Evolutionary conservation across 2,329 filamentous ascomycete genomes (phyloP).

Genomic region (Bipolaris sorokiniana): DNA sequence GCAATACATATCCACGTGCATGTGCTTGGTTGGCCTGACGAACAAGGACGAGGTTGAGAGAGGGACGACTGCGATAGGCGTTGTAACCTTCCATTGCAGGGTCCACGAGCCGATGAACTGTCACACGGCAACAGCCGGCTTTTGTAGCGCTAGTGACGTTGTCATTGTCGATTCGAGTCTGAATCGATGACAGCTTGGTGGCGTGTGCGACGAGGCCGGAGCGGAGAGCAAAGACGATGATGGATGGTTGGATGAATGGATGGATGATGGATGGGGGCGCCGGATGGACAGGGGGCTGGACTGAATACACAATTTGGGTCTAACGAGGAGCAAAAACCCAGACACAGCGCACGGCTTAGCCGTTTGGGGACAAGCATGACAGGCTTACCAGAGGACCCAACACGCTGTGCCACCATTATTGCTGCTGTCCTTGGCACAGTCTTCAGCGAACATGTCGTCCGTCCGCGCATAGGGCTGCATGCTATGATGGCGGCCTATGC

Average conservation of each 20-base stretch:
- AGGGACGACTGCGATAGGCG: constrained; percentile 6
- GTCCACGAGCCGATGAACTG: constrained; percentile 8
- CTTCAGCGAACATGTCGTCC: neutral
- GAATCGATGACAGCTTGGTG: constrained; percentile 1
- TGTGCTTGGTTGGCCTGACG: constrained; percentile 2
- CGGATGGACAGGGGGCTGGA: neutral
- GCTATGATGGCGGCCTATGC: neutral
- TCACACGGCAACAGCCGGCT: constrained; percentile 6
- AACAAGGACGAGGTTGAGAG: neutral
- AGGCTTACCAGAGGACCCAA: constrained; percentile 6
- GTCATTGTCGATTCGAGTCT: neutral
- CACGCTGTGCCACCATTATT: constrained; percentile 5
- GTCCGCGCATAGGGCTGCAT: constrained; percentile 18
- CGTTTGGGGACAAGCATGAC: neutral
- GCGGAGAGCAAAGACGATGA: neutral
- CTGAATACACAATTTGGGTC: constrained; percentile 8
- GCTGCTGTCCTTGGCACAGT: constrained; percentile 6
- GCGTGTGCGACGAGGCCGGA: constrained; percentile 4
- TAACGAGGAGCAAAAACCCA: constrained; percentile 4
- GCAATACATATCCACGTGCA: neutral
- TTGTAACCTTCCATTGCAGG: constrained; percentile 13
- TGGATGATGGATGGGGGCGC: neutral
- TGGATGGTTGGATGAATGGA: neutral
- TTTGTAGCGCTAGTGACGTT: constrained; percentile 5
- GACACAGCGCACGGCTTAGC: neutral